Evolutionary conservation across 192 early-diverging fungal species (phyloP), one percentile per base, ranked within the genome.

Genomic region (Dimargaris cristalligena): DNA sequence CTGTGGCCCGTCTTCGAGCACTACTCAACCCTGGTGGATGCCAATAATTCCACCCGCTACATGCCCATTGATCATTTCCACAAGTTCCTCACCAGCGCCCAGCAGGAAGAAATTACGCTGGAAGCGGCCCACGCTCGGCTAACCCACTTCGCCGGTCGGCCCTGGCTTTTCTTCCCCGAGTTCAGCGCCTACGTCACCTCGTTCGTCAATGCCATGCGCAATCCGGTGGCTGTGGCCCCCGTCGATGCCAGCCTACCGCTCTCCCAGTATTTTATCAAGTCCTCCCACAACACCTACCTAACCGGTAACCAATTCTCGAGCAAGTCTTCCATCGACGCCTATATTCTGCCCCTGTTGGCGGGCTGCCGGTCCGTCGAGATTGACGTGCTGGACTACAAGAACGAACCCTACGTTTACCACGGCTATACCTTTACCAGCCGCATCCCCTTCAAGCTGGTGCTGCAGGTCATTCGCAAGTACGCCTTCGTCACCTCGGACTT

Each of bases 291-390:
- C 65, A 95, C 92, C 57, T 91, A 95, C 63, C 77, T 95, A 20
- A 65, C 84, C 0, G 80, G 88, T 11, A 81, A 92, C 59, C 92
- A 95, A 71, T 63, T 95, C 3, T 75, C 80, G 2, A 81, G 90
- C 2, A 71, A 81, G 32, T 78, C 82, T 14, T 85, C 86, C 1
- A 84, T 92, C 2, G 91, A 93, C 63, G 83, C 82, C 8, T 95
- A 95, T 63, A 86, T 93, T 44, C 73, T 88, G 23, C 88, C 87
- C 14, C 69, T 95, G 48, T 84, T 87, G 63, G 70, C 78, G 13
- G 92, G 92, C 13, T 92, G 90, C 62, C 78, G 89, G 29, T 93
- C 91, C 68, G 74, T 94, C n/a, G 91, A 93, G 70, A 85, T 93
- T 48, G 92, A 95, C 68, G 88, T 87, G 62, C 94, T 88, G 80